These are phyloP conservation scores for Balamuthia mandrillaris DNA, from an alignment of 208 protist species.

Conservation along the genomic window DNA sequence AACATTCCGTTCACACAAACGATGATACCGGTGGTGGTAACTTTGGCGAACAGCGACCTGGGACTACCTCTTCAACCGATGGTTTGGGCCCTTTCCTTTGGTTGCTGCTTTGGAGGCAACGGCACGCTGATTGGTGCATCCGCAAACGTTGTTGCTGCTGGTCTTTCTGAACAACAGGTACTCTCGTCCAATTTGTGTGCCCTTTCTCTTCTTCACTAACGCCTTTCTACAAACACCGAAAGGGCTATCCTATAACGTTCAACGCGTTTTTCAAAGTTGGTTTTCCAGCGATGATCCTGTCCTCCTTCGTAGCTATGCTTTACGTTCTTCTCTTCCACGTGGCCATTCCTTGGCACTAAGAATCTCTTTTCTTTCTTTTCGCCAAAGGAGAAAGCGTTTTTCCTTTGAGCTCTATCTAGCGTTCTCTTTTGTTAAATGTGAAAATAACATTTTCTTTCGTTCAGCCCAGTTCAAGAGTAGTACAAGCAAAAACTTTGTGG, in stretches of 20 bases:
- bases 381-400: too few species aligned
- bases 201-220: conserved; percentile 23
- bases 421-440: background rate
- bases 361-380: too few species aligned
- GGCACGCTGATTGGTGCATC: conserved; percentile 70
- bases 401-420: too few species aligned
- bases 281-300: conserved; percentile 45
- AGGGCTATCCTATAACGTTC: conserved; percentile 51
- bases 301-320: background rate
- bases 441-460: background rate
- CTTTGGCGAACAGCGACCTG: conserved; percentile 46
- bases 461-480: background rate
- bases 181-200: background rate
- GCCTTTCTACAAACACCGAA: background rate
- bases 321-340: conserved; percentile 31
- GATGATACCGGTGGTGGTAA: conserved; percentile 54
- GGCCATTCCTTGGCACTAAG: conserved; percentile 30
- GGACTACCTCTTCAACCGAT: conserved; percentile 62
- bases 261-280: conserved; percentile 46
- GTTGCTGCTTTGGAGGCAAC: conserved; percentile 71
- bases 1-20: conserved; percentile 47
- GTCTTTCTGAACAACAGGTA: conserved; percentile 49
- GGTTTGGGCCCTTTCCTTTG: conserved; percentile 67
- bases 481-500: background rate
- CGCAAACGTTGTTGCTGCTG: conserved; percentile 64